Percentiles rank a stretch among this genome's conserved stretches.
These are phyloP conservation scores for Nicotiana knightiana DNA, from an alignment of 257 asterid genomes.

Conservation along the genomic window DNA sequence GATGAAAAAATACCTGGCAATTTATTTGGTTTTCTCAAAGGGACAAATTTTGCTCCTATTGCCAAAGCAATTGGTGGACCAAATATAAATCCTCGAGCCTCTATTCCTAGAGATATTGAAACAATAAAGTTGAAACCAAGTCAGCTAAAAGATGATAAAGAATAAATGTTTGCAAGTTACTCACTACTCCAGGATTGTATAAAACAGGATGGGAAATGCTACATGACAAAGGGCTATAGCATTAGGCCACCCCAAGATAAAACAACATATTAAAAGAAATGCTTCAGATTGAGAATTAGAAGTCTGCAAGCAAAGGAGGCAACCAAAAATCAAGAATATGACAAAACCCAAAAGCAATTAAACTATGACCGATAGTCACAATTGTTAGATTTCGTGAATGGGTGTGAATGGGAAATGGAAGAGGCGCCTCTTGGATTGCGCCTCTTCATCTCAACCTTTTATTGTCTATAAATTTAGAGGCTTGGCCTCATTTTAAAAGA, in stretches of 20 bases:
- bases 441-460: too few species aligned
- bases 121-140: background rate
- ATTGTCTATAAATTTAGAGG: too few species aligned
- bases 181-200: background rate
- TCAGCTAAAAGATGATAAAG: background rate
- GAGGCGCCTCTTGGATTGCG: too few species aligned
- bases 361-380: background rate
- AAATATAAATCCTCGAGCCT: constrained; percentile 81
- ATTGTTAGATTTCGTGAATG: too few species aligned
- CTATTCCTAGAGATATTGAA: constrained; percentile 46
- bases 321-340: background rate
- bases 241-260: background rate
- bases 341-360: constrained; percentile 1
- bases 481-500: too few species aligned
- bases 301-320: background rate
- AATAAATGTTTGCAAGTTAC: background rate
- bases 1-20: constrained; percentile 47
- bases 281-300: background rate
- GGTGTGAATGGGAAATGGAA: too few species aligned
- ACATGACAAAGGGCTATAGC: background rate
- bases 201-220: background rate
- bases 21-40: constrained; percentile 68
- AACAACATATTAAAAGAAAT: background rate
- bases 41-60: constrained; percentile 85
- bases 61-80: constrained; percentile 86